A percentile compares a stretch with the other conserved stretches of the same genome.
These are phyloP conservation scores for Sporobolomyces pararoseus DNA, from an alignment of 768 basidiomycete genomes.

Conservation along the genomic window DNA sequence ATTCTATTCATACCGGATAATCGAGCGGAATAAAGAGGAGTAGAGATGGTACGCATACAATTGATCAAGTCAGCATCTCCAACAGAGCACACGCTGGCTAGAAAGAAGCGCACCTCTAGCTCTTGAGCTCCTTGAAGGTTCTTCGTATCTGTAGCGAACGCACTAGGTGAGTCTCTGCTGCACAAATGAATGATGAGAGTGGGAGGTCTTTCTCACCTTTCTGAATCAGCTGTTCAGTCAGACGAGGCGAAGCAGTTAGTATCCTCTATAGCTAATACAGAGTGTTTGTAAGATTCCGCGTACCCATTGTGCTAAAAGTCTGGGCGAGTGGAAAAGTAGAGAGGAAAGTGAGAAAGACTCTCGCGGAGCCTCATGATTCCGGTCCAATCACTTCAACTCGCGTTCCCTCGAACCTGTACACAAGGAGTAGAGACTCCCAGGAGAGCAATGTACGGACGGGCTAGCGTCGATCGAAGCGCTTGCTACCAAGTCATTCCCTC, in stretches of 20 bases:
- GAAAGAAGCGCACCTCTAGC: constrained; percentile 12
- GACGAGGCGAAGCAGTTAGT: too few relatives aligned
- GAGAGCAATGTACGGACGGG: too few relatives aligned
- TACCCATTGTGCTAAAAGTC: background rate
- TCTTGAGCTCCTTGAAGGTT: constrained; percentile 3
- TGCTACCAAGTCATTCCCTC: too few relatives aligned
- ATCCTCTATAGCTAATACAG: too few relatives aligned
- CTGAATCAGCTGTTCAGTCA: constrained; percentile 15
- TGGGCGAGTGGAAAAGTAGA: background rate
- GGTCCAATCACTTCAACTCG: too few relatives aligned
- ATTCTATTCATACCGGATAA: too few relatives aligned
- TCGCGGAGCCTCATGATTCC: background rate
- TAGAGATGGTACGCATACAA: background rate
- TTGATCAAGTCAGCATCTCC: background rate
- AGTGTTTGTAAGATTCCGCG: too few relatives aligned
- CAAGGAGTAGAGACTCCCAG: too few relatives aligned
- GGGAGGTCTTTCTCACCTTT: background rate
- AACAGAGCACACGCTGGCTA: background rate
- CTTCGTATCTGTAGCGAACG: constrained; percentile 9
- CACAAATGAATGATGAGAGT: background rate
- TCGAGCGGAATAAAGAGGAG: too few relatives aligned
- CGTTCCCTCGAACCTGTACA: too few relatives aligned
- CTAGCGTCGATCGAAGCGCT: too few relatives aligned
- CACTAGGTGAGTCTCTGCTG: background rate
- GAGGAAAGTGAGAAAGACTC: background rate